phyloP scores from a whole-genome alignment of 805 yeast species.

The Candida ortonii region DNA sequence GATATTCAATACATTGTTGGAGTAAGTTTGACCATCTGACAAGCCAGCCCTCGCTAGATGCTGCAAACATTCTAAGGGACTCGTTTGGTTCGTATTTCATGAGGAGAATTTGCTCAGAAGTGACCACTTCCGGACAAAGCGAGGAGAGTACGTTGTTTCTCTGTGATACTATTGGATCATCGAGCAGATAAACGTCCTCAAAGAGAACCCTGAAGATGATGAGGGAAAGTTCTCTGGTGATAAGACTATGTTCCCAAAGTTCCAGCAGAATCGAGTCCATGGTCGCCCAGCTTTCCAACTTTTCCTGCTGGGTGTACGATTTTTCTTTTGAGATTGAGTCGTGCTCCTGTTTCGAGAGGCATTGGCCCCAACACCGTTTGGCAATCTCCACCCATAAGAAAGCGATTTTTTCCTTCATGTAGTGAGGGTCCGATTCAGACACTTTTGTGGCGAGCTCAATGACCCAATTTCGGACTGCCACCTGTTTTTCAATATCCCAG shows the following conservation, averaged over 20 bases:
- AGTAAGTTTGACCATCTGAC: conserved; percentile 63
- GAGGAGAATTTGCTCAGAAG: conserved; percentile 64
- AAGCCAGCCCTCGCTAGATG: conserved; percentile 84
- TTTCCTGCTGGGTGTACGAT: conserved; percentile 43
- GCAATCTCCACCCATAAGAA: conserved; percentile 89
- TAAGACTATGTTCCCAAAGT: conserved; percentile 65
- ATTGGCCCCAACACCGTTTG: conserved; percentile 86
- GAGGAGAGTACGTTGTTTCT: conserved; percentile 76
- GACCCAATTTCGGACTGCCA: conserved; percentile 80
- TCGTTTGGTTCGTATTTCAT: conserved; percentile 64
- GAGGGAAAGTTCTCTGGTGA: conserved; percentile 72
- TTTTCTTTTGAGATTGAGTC: conserved; percentile 22
- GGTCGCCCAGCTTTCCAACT: conserved; percentile 70
- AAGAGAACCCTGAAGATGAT: conserved; percentile 81
- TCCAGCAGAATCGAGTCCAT: conserved; percentile 79
- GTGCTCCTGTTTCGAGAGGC: conserved; percentile 36
- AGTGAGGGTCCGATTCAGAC: conserved; percentile 74
- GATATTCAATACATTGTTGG: conserved; percentile 40
- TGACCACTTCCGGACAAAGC: conserved; percentile 77
- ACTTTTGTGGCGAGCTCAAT: conserved; percentile 69
- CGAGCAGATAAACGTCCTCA: conserved; percentile 89
- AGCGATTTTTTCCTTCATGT: conserved; percentile 84
- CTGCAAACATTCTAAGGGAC: conserved; percentile 60
- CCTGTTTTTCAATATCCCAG: conserved; percentile 51
- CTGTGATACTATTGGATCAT: conserved; percentile 85